Evolutionary conservation across 495 filamentous ascomycete genomes (phyloP).

Genomic region (Penicillium samsonianum): DNA sequence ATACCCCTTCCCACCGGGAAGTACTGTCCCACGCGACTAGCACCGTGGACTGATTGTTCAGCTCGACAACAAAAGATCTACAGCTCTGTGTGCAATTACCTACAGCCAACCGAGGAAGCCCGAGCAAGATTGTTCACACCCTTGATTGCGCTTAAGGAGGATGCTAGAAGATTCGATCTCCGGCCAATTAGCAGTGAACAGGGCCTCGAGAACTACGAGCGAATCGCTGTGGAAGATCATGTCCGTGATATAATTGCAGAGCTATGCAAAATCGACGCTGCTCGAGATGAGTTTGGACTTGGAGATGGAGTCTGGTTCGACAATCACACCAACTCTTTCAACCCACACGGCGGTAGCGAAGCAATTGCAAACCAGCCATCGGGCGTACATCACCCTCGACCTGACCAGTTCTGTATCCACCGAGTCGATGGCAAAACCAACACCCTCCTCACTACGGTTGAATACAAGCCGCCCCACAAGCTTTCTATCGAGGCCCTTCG

Average conservation of each 20-base stretch:
- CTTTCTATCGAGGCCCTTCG: constrained; percentile 31
- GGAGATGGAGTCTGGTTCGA: constrained; percentile 29
- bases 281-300: constrained; percentile 28
- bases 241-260: constrained; percentile 26
- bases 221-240: constrained; percentile 28
- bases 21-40: constrained; percentile 30
- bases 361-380: constrained; percentile 4
- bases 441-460: constrained; percentile 28
- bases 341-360: constrained; percentile 3
- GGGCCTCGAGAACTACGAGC: constrained; percentile 36
- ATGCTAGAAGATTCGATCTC: constrained; percentile 10
- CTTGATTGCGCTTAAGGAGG: constrained; percentile 23
- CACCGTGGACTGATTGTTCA: constrained; percentile 32
- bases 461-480: constrained; percentile 43
- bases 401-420: constrained; percentile 30
- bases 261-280: constrained; percentile 30
- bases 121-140: constrained; percentile 24
- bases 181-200: constrained; percentile 34
- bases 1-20: constrained; percentile 34
- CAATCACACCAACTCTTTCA: constrained; percentile 28
- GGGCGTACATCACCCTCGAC: constrained; percentile 6
- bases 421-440: constrained; percentile 22
- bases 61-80: constrained; percentile 32
- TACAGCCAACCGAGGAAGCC: constrained; percentile 18
- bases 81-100: constrained; percentile 23